Evolutionary conservation across 305 asterid genomes (phyloP), one percentile per base, ranked within the genome.

Genomic region (Fraxinus nigra): DNA sequence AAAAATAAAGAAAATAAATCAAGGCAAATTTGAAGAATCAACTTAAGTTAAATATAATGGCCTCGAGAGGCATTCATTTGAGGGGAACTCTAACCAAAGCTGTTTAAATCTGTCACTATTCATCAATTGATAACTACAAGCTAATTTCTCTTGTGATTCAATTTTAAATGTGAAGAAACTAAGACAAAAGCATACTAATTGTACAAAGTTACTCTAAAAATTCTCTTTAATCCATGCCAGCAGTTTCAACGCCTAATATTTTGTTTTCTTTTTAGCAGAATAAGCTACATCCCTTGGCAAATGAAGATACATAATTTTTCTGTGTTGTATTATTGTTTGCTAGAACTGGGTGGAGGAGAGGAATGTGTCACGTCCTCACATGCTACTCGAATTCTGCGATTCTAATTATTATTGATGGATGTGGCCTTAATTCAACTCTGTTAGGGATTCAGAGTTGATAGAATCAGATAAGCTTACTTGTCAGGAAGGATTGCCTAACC

Each of bases 11-110:
- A 46, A 54, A 61, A n/a, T 33, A 32, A 32, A 37, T 20, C n/a
- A 32, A 80, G 80, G 43, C 38, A 70, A 3, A 59, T 18, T 18
- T 59, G 63, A 65, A 46, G 46, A 73, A 70, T 75, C 76, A 80
- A 70, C 78, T 75, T 72, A 30, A 16, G 20, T 69, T 61, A 80
- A 35, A 73, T 65, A 63, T 32, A 80, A 48, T 5, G 11, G 79
- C 48, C 76, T 61, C 70, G 73, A 26, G 46, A 33, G 14, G 79
- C 76, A 80, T 43, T 72, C 24, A 26, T 51, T 32, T 76, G 32
- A 78, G 32, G 61, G 38, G 73, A 48, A 75, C n/a, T 75, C 46
- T 72, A n/a, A 32, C 48, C 48, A 72, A 33, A 72, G 76, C 43
- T 33, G 35, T 69, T 72, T 34, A 72, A 3, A 72, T n/a, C 48